These are phyloP conservation scores for Epichloe gansuensis DNA, from an alignment of 2,329 filamentous ascomycete species.

Conservation along the genomic window DNA sequence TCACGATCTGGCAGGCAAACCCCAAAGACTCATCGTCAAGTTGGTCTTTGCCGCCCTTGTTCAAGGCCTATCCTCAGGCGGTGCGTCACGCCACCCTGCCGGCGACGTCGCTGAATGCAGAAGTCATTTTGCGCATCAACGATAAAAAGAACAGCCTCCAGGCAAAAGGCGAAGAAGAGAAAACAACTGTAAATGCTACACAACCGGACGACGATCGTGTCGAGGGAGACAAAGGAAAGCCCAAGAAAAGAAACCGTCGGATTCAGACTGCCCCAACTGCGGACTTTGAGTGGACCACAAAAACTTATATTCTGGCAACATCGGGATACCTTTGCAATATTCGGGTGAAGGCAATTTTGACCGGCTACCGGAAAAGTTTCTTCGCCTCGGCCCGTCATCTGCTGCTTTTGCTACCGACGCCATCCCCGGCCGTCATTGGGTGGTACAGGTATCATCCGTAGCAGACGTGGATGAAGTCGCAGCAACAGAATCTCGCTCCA, in stretches of 20 bases:
- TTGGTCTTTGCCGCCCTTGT: conserved; percentile 66
- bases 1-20: conserved; percentile 10
- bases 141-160: conserved; percentile 28
- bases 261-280: conserved; percentile 27
- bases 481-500: conserved; percentile 41
- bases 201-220: neutral
- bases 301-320: conserved; percentile 60
- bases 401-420: conserved; percentile 71
- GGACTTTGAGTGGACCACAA: conserved; percentile 55
- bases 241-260: conserved; percentile 36
- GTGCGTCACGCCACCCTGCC: conserved; percentile 62
- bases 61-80: conserved; percentile 77
- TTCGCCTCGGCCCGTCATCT: conserved; percentile 61
- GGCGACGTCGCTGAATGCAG: conserved; percentile 54
- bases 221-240: conserved; percentile 20
- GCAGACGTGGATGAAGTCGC: conserved; percentile 46
- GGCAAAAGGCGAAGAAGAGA: conserved; percentile 8
- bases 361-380: conserved; percentile 59
- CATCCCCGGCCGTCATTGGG: conserved; percentile 70
- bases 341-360: conserved; percentile 57
- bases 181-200: conserved; percentile 1
- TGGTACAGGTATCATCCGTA: conserved; percentile 59
- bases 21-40: conserved; percentile 23
- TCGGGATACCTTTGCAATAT: conserved; percentile 69
- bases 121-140: conserved; percentile 53